phyloP scores from a whole-genome alignment of 139 green algal species.

The Chlorella sp. region DNA sequence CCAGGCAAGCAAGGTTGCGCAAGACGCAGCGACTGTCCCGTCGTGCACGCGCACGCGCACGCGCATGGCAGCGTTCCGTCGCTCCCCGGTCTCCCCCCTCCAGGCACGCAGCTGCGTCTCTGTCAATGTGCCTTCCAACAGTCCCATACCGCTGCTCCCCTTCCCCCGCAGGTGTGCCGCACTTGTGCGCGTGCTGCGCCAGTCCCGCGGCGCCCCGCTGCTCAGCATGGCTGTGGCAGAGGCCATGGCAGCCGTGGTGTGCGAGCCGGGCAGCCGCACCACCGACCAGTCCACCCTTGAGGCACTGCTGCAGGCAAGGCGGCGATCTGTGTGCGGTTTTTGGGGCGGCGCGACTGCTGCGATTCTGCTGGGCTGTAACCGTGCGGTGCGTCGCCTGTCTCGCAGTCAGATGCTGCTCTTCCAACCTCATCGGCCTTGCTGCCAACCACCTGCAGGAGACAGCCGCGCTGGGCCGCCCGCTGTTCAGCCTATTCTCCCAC shows the following conservation, averaged over 20 bases:
- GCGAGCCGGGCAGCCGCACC: slow-evolving; percentile 59
- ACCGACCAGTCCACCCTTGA: slow-evolving; percentile 69
- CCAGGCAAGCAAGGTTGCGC: not conserved
- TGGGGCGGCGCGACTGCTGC: too few relatives aligned
- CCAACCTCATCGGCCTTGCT: not conserved
- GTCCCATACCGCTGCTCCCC: too few relatives aligned
- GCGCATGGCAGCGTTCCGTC: too few relatives aligned
- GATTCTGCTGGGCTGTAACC: too few relatives aligned
- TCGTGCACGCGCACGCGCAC: too few relatives aligned
- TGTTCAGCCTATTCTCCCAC: slow-evolving; percentile 85
- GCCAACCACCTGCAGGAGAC: slow-evolving; percentile 42
- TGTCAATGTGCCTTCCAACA: too few relatives aligned
- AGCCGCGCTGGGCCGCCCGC: slow-evolving; percentile 66
- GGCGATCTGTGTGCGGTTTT: too few relatives aligned
- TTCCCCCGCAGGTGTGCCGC: slow-evolving; percentile 33
- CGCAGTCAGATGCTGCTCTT: not conserved
- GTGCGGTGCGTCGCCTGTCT: not conserved
- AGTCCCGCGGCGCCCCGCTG: slow-evolving; percentile 27
- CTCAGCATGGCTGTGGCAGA: slow-evolving; percentile 62
- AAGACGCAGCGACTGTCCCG: too few relatives aligned
- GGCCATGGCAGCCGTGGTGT: slow-evolving; percentile 61
- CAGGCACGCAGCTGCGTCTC: too few relatives aligned
- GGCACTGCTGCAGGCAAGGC: slow-evolving; percentile 50
- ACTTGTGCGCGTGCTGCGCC: slow-evolving; percentile 46
- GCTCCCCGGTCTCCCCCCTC: too few relatives aligned